Percentiles rank a stretch among this genome's conserved stretches.
phyloP scores from a whole-genome alignment of 2,329 filamentous ascomycete genomes.

The Colletotrichum sp. region DNA sequence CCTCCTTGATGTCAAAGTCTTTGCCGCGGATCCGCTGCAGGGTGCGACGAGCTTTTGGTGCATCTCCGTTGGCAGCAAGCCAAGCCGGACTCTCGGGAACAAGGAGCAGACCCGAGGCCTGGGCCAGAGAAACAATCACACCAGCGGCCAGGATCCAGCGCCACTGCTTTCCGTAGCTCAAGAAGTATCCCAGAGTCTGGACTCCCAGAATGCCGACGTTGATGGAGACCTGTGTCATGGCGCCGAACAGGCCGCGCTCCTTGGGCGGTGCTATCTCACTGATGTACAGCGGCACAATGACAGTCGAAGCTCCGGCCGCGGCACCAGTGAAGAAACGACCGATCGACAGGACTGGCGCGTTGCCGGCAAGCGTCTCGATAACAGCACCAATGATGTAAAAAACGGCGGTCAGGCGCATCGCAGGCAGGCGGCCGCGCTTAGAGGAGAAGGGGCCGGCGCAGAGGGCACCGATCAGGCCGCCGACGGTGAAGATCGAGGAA shows the following conservation, averaged over 20 bases:
- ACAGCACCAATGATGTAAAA: conserved; percentile 79
- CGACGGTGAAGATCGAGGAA: conserved; percentile 89
- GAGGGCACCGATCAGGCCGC: conserved; percentile 84
- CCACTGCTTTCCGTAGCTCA: conserved; percentile 83
- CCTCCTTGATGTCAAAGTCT: conserved; percentile 72
- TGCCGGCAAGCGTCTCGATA: conserved; percentile 74
- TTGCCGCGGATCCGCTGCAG: conserved; percentile 80
- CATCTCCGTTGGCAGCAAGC: conserved; percentile 73
- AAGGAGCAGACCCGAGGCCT: conserved; percentile 74
- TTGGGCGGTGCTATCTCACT: conserved; percentile 83
- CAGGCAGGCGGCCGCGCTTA: conserved; percentile 73
- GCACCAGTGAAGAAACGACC: conserved; percentile 83
- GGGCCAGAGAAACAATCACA: conserved; percentile 68
- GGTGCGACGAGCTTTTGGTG: conserved; percentile 65
- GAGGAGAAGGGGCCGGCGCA: conserved; percentile 81
- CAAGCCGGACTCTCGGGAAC: conserved; percentile 89
- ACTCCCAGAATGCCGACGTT: conserved; percentile 88
- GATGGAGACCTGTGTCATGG: conserved; percentile 91
- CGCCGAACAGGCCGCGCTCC: conserved; percentile 79
- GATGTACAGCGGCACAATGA: conserved; percentile 94
- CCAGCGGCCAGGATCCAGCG: conserved; percentile 81
- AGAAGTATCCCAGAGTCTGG: conserved; percentile 85
- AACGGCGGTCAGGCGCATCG: conserved; percentile 78
- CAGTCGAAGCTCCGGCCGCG: conserved; percentile 86
- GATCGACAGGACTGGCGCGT: conserved; percentile 69